Base-by-base conservation (phyloP, 169 alveolate species). In the Babesia microti region DNA sequence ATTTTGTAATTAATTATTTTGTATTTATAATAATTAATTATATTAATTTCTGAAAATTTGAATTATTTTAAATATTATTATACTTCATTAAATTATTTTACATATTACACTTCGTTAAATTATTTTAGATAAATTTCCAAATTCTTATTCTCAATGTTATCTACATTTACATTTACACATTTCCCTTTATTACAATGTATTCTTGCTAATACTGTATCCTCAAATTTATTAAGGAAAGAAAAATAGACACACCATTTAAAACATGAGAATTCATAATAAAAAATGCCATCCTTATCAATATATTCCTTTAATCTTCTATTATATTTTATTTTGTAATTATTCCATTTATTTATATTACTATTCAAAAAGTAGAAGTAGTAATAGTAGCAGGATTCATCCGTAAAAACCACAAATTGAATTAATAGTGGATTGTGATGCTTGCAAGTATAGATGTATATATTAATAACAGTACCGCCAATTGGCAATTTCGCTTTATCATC, bases 11-110 rank as follows among this genome's bases (percentile, higher is more conserved):
- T n/a, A n/a, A n/a, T n/a, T n/a, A n/a, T n/a, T n/a, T n/a, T n/a
- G n/a, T n/a, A n/a, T n/a, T n/a, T n/a, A 12, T 41, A 2, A 41
- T 41, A 41, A 12, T 5, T 14, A 14, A 41, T 17, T 15, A 41
- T n/a, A 41, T 3, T 41, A 41, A 17, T 33, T 41, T 41, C 22
- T 41, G 22, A 15, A 15, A 22, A 41, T 17, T 41, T 4, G 12
- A 41, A 19, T 41, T 41, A 12, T 14, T 19, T 41, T 41, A 15
- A 19, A 12, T 14, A 41, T 12, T 14, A 19, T 41, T 33, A 2
- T 5, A 6, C 18, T 19, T 19, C 6, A 3, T 17, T 41, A 12
- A 19, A 17, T 41, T 19, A 12, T 15, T 33, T 41, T 2, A 19
- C 26, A 6, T 12, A 4, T 15, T 19, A 12, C 18, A 41, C 37